phyloP scores from a whole-genome alignment of 1,284 basidiomycete genomes.

The Cryptococcus sp. region DNA sequence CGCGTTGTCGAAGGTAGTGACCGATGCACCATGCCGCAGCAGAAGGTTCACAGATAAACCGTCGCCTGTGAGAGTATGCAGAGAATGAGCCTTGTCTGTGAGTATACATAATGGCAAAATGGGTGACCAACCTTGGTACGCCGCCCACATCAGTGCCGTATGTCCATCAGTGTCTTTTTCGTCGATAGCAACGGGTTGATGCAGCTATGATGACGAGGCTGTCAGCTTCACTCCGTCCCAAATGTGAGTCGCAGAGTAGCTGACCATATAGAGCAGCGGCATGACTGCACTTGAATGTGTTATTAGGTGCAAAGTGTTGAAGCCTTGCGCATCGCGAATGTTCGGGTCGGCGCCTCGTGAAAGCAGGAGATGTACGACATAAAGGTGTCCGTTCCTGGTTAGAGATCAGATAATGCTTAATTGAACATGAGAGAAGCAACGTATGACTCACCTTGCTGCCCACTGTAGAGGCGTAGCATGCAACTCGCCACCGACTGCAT shows the following conservation, averaged over 20 bases:
- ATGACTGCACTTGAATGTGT: constrained; percentile 93
- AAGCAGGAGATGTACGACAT: constrained; percentile 88
- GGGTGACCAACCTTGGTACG: constrained; percentile 68
- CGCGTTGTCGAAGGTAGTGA: constrained; percentile 71
- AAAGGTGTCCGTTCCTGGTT: constrained; percentile 84
- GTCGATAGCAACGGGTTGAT: constrained; percentile 86
- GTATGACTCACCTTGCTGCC: constrained; percentile 69
- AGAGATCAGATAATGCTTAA: background rate
- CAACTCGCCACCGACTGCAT: constrained; percentile 91
- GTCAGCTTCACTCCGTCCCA: background rate
- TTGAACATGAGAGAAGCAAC: background rate
- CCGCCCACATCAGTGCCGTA: constrained; percentile 97
- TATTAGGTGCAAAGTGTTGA: constrained; percentile 92
- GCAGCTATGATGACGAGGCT: constrained; percentile 56
- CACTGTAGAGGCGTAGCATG: constrained; percentile 96
- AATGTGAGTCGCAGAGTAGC: constrained; percentile 1
- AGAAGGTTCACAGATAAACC: constrained; percentile 90
- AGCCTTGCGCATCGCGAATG: constrained; percentile 88
- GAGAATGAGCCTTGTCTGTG: background rate
- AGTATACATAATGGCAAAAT: background rate
- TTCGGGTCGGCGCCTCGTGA: constrained; percentile 88
- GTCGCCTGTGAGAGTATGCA: constrained; percentile 63
- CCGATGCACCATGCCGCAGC: constrained; percentile 81
- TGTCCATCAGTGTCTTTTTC: constrained; percentile 88
- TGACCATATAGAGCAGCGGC: constrained; percentile 80